Evolutionary conservation across 2,329 filamentous ascomycete genomes (phyloP).

Genomic region (Zalaria sp.): DNA sequence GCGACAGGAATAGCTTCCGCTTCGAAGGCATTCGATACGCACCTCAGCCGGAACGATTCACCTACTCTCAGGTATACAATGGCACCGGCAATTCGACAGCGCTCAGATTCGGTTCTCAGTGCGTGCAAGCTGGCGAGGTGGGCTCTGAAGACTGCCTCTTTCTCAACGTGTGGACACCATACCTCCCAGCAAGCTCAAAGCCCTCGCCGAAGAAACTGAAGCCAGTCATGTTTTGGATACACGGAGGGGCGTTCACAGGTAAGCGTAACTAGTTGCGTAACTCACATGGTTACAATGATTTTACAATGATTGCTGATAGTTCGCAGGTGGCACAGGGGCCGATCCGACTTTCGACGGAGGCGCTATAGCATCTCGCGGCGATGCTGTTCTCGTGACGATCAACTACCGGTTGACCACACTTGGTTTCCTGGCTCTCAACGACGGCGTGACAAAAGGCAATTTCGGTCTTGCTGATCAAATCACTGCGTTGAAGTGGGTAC

Average conservation of each 20-base stretch:
- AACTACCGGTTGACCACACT: slow-evolving; percentile 46
- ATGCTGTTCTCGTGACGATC: slow-evolving; percentile 43
- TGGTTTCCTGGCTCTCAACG: slow-evolving; percentile 42
- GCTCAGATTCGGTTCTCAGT: neutral
- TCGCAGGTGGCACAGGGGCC: slow-evolving; percentile 22
- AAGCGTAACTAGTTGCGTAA: too few species aligned
- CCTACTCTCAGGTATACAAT: slow-evolving; percentile 32
- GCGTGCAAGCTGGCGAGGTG: neutral
- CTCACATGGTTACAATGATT: too few species aligned
- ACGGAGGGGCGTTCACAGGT: slow-evolving; percentile 27
- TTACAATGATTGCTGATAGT: too few species aligned
- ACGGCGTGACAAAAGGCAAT: slow-evolving; percentile 38
- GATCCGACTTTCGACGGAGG: slow-evolving; percentile 33
- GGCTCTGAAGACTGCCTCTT: slow-evolving; percentile 20
- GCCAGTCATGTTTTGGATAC: slow-evolving; percentile 33
- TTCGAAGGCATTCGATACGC: slow-evolving; percentile 38
- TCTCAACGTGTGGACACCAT: slow-evolving; percentile 23
- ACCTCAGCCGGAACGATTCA: slow-evolving; percentile 29
- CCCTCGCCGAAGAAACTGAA: slow-evolving; percentile 16
- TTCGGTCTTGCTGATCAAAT: slow-evolving; percentile 25
- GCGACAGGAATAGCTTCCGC: slow-evolving; percentile 35
- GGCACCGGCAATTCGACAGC: slow-evolving; percentile 26
- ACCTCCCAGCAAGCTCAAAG: slow-evolving; percentile 17
- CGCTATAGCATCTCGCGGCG: slow-evolving; percentile 35
- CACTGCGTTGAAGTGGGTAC: slow-evolving; percentile 24